A percentile compares a stretch with the other conserved stretches of the same genome.
These are phyloP conservation scores for Endotrypanum monterogeii DNA, from an alignment of 208 protist species.

Conservation along the genomic window DNA sequence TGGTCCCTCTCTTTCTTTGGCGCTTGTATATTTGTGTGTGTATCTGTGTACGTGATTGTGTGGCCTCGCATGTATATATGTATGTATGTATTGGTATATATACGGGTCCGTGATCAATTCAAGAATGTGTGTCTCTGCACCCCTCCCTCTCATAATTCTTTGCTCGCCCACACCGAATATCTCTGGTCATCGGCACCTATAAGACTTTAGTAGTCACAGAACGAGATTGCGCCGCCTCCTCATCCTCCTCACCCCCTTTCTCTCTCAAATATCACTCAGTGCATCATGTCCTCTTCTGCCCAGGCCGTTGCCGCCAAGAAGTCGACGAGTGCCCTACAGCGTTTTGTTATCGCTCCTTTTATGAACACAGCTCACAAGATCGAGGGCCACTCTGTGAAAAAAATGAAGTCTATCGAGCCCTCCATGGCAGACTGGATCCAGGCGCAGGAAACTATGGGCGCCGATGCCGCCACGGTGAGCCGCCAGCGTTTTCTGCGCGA, in stretches of 20 bases:
- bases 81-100: too few species aligned
- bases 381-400: conserved; percentile 56
- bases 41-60: too few species aligned
- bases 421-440: conserved; percentile 45
- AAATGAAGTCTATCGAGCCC: conserved; percentile 45
- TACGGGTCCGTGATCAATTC: neutral
- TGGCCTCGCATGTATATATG: neutral
- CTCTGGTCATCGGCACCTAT: neutral
- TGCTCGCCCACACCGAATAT: neutral
- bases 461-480: conserved; percentile 68
- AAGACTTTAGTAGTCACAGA: too few species aligned
- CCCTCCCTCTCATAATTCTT: neutral
- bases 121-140: too few species aligned
- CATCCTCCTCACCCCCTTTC: neutral
- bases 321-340: conserved; percentile 23
- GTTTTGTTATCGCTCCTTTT: conserved; percentile 48
- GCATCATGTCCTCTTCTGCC: conserved; percentile 28
- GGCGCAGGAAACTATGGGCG: conserved; percentile 55
- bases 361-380: conserved; percentile 66
- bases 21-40: neutral
- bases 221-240: neutral
- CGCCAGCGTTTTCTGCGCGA: conserved; percentile 61
- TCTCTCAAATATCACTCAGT: neutral
- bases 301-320: conserved; percentile 30
- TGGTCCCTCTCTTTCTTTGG: neutral